Evolutionary conservation across 208 protist genomes (phyloP).

Genomic region (Crithidia brevicula): DNA sequence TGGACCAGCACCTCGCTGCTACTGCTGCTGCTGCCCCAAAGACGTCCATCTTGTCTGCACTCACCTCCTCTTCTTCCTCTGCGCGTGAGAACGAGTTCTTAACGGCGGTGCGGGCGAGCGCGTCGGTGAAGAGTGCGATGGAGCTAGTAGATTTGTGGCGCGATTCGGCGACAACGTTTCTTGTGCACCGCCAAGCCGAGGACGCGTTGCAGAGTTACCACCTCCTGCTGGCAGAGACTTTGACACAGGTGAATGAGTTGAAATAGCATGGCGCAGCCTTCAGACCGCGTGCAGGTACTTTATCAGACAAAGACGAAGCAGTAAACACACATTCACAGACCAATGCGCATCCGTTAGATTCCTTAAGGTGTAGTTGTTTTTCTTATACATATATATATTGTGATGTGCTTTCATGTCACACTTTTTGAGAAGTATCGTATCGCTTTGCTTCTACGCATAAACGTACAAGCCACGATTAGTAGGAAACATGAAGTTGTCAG

Average conservation of each 20-base stretch:
- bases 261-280: neutral
- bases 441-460: too few relatives aligned
- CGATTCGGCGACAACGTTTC: constrained; percentile 50
- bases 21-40: neutral
- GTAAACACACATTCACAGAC: too few relatives aligned
- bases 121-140: constrained; percentile 47
- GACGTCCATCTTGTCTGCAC: neutral
- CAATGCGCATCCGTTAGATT: too few relatives aligned
- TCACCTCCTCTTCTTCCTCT: neutral
- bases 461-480: too few relatives aligned
- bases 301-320: too few relatives aligned
- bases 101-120: constrained; percentile 34
- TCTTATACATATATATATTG: too few relatives aligned
- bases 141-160: constrained; percentile 70
- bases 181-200: constrained; percentile 66
- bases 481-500: too few relatives aligned
- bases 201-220: constrained; percentile 72
- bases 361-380: too few relatives aligned
- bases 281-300: too few relatives aligned
- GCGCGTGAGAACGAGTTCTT: constrained; percentile 17
- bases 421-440: too few relatives aligned
- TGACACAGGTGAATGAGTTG: constrained; percentile 52
- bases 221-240: constrained; percentile 64
- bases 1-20: constrained; percentile 16
- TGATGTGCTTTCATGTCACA: too few relatives aligned